Percentiles rank a stretch among this genome's conserved stretches.
These are phyloP conservation scores for Gentiana straminea DNA, from an alignment of 257 asterid species.

Conservation along the genomic window DNA sequence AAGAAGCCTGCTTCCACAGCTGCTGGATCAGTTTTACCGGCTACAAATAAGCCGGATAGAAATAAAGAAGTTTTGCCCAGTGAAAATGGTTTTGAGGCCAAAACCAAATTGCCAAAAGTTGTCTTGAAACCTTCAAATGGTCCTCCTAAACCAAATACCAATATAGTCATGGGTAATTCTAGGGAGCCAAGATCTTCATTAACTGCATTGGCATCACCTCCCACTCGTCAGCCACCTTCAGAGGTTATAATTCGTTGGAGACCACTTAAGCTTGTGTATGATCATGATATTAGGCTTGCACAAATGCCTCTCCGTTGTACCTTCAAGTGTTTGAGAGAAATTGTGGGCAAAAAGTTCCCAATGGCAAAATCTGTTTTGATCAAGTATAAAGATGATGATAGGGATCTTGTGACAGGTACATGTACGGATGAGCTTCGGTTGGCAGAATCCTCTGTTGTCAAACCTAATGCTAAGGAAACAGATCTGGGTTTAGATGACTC, in stretches of 20 bases:
- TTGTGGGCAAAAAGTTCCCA: conserved; percentile 61
- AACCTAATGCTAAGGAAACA: conserved; percentile 30
- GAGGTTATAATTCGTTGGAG: conserved; percentile 36
- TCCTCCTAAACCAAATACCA: conserved; percentile 29
- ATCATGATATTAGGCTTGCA: conserved; percentile 85
- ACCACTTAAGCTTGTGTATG: conserved; percentile 84
- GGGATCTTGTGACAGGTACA: conserved; percentile 81
- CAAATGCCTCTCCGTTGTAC: conserved; percentile 74
- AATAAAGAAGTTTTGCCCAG: conserved; percentile 19
- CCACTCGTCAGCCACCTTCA: conserved; percentile 15
- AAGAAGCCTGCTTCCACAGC: conserved; percentile 42
- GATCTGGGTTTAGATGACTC: conserved; percentile 37
- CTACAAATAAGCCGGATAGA: conserved; percentile 46
- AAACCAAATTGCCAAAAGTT: conserved; percentile 49
- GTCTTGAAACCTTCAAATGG: conserved; percentile 65
- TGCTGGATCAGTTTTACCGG: conserved; percentile 21
- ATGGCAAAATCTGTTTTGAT: conserved; percentile 75
- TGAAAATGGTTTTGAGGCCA: conserved; percentile 53
- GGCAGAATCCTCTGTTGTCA: conserved; percentile 64
- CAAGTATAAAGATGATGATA: conserved; percentile 75
- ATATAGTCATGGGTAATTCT: conserved; percentile 26
- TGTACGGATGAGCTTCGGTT: conserved; percentile 59
- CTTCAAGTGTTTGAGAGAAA: conserved; percentile 61
- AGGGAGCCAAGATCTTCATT: conserved; percentile 23
- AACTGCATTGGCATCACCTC: conserved; percentile 8